Conservation (phyloP, 164 flowering plant genomes). For the grape (Vitis vinifera) region ASM3070453v1 NC_081812.1:14563001-14563500, state of each 20-base stretch:
- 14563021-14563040: constrained; percentile 86
- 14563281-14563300: constrained; percentile 87
- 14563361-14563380: not conserved
- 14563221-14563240: constrained; percentile 79
- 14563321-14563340: constrained; percentile 74
- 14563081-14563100: constrained; percentile 8
- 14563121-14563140: constrained; percentile 76
- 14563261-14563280: constrained; percentile 69
- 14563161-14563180: constrained; percentile 88
- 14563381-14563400: not conserved
- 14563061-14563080: not conserved
- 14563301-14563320: constrained; percentile 55
- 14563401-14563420: not conserved
- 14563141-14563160: constrained; percentile 85
- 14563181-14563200: constrained; percentile 87
- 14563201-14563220: constrained; percentile 68
- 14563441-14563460: no score
- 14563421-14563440: not conserved
- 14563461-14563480: no score
- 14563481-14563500: no score
- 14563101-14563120: constrained; percentile 48
- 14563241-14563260: constrained; percentile 57
- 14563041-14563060: not conserved
- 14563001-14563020: constrained; percentile 86
- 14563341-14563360: constrained; percentile 55